Conservation (phyloP, 331 rosid species). For the Pyrus hybrid region DNA sequence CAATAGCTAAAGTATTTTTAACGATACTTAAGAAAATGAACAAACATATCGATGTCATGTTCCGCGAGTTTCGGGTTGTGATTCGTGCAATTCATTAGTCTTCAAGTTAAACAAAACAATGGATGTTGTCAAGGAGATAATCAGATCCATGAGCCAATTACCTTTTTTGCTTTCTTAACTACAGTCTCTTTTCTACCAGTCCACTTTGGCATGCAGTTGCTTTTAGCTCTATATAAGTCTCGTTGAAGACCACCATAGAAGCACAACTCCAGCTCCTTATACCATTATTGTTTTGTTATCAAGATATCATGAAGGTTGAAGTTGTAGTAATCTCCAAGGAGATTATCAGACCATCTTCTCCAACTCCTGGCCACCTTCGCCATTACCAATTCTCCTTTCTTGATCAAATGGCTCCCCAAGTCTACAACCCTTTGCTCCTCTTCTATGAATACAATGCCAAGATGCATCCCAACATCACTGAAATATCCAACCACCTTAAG, state of each 20-base stretch:
- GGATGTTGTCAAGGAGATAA: no score
- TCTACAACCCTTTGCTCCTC: slow-evolving; percentile 19
- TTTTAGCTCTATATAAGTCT: neutral
- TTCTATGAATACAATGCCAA: slow-evolving; percentile 14
- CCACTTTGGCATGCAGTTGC: no score
- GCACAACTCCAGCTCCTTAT: neutral
- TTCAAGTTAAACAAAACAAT: neutral
- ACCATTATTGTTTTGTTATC: neutral
- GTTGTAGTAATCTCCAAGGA: neutral
- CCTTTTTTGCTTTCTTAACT: no score
- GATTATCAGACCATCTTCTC: neutral
- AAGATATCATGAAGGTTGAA: neutral
- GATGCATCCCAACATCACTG: neutral
- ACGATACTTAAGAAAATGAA: neutral
- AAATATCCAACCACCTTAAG: slow-evolving; percentile 1
- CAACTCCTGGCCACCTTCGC: no score
- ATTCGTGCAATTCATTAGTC: neutral
- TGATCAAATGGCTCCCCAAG: slow-evolving; percentile 38
- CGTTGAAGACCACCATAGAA: neutral
- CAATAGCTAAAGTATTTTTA: neutral
- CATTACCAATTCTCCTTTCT: neutral
- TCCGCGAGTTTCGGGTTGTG: neutral
- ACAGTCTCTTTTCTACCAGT: no score
- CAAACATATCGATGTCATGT: neutral
- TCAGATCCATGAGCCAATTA: neutral